Conservation (phyloP, 148 eudicot species). For the Rhododendron henanense region DNA sequence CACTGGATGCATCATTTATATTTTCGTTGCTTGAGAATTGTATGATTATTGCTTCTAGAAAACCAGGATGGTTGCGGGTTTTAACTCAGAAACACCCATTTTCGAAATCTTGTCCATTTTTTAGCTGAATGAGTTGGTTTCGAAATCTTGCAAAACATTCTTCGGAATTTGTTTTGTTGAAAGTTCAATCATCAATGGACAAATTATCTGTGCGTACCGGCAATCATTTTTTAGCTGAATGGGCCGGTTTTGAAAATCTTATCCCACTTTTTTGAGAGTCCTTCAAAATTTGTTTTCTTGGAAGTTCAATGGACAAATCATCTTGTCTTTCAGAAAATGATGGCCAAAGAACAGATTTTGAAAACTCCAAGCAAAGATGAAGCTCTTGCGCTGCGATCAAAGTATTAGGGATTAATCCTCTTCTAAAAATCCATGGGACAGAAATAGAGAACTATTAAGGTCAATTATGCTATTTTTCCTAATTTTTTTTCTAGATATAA, state of each 20-base stretch:
- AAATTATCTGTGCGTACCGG: neutral
- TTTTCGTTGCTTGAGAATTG: neutral
- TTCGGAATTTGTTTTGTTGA: neutral
- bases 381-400: neutral
- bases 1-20: neutral
- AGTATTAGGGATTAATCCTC: neutral
- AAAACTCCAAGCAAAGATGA: neutral
- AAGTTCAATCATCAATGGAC: neutral
- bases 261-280: neutral
- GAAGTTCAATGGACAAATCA: neutral
- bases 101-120: neutral
- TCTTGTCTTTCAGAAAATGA: neutral
- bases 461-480: neutral
- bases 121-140: neutral
- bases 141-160: neutral
- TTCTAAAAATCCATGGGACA: neutral
- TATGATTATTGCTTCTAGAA: neutral
- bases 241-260: neutral
- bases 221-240: neutral
- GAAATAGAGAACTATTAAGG: no score
- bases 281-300: neutral
- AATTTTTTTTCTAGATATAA: neutral
- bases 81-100: neutral
- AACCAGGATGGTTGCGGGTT: neutral
- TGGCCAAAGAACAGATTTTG: neutral